Conservation (phyloP, 2,329 filamentous ascomycete genomes). For the Ceratocystis cubensis region DNA sequence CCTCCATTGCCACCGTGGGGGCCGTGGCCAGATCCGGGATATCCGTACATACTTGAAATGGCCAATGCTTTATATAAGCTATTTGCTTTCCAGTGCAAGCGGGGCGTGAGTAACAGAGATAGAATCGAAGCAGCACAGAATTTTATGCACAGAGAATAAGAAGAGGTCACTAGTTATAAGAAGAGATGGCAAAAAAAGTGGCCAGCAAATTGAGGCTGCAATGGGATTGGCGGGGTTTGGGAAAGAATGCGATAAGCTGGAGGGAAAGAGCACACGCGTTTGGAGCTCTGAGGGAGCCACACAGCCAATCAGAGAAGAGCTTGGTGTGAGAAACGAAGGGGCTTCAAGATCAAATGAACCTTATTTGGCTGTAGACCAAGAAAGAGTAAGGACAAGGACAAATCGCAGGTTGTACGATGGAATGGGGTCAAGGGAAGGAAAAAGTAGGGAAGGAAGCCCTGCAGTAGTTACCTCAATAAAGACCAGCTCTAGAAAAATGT, state of each 20-base stretch:
- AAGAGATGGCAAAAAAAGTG: neutral
- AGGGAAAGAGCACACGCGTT: neutral
- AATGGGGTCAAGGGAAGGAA: neutral
- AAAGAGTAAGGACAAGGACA: neutral
- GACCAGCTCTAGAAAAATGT: neutral
- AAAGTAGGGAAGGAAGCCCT: neutral
- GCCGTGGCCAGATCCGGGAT: slow-evolving; percentile 21
- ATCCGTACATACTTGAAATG: slow-evolving; percentile 20
- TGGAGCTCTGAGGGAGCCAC: neutral
- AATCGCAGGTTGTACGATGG: neutral
- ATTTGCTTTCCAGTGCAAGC: neutral
- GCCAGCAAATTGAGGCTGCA: neutral
- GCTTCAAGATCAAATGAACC: neutral
- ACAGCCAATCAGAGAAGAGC: slow-evolving; percentile 1
- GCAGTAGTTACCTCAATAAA: neutral
- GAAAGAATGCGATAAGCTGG: slow-evolving; percentile 4
- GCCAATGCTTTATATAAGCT: neutral
- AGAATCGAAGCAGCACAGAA: too few relatives aligned
- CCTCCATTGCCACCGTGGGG: slow-evolving; percentile 19
- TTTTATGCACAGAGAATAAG: neutral
- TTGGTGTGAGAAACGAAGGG: neutral
- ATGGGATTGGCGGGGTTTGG: slow-evolving; percentile 2
- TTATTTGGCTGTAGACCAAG: neutral
- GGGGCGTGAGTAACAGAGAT: neutral
- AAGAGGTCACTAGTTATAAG: neutral